Evolutionary conservation across 192 early-diverging fungal species (phyloP).

Genomic region (Entophlyctis luteolus): DNA sequence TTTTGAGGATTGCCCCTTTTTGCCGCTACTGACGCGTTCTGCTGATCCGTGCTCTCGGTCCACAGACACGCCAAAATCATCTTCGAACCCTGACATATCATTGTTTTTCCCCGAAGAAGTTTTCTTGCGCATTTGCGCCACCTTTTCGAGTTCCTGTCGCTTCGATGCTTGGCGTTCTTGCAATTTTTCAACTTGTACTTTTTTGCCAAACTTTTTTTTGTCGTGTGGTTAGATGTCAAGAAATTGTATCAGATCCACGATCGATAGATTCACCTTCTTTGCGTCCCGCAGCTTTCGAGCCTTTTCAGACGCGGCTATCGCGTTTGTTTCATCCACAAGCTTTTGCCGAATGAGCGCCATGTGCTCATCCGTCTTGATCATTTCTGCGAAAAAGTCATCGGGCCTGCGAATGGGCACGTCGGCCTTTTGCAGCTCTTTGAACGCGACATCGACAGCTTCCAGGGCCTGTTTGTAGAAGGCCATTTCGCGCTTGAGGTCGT

Average conservation of each 20-base stretch:
- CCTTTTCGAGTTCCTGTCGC: conserved; percentile 84
- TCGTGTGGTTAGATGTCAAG: too few relatives aligned
- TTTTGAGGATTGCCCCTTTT: neutral
- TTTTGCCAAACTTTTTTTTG: conserved; percentile 75
- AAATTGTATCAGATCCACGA: too few relatives aligned
- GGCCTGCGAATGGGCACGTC: conserved; percentile 79
- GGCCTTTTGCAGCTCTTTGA: conserved; percentile 54
- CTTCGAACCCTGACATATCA: conserved; percentile 34
- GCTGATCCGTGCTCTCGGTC: conserved; percentile 38
- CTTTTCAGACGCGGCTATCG: conserved; percentile 76
- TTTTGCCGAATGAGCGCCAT: conserved; percentile 86
- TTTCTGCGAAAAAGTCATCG: conserved; percentile 97
- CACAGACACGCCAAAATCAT: conserved; percentile 71
- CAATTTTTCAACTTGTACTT: conserved; percentile 90
- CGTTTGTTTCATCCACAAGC: conserved; percentile 77
- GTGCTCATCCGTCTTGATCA: conserved; percentile 95
- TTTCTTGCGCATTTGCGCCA: conserved; percentile 83
- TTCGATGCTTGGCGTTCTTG: conserved; percentile 83
- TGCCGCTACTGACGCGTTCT: conserved; percentile 27
- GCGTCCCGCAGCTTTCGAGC: conserved; percentile 82
- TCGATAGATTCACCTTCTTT: conserved; percentile 59
- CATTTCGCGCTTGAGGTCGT: conserved; percentile 90
- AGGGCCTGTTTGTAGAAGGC: conserved; percentile 92
- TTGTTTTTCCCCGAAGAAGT: conserved; percentile 52
- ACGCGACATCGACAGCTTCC: conserved; percentile 66